A percentile compares a stretch with the other conserved stretches of the same genome.
Evolutionary conservation across 257 asterid species (phyloP).

Genomic region (Vinca minor): DNA sequence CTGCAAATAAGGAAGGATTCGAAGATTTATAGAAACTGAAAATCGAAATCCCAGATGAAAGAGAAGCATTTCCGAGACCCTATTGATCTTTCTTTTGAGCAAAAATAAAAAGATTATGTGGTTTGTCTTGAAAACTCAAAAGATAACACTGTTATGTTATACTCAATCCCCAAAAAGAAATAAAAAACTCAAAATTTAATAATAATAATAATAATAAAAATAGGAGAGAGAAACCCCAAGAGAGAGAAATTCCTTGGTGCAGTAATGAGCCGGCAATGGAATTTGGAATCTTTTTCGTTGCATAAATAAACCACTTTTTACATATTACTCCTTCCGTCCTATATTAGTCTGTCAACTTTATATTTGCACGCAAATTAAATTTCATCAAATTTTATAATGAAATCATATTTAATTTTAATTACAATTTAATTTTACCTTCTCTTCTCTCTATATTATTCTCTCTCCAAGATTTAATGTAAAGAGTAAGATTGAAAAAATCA

Average conservation of each 20-base stretch:
- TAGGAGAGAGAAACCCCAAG: background rate
- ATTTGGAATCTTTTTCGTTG: background rate
- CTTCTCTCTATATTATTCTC: too few relatives aligned
- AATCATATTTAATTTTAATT: too few relatives aligned
- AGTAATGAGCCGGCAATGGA: constrained; percentile 8
- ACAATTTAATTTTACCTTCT: too few relatives aligned
- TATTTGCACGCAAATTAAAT: too few relatives aligned
- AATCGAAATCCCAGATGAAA: constrained; percentile 17
- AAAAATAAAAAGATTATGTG: constrained; percentile 4
- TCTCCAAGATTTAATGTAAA: too few relatives aligned
- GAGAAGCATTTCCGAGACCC: constrained; percentile 24
- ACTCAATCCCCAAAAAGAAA: background rate
- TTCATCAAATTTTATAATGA: too few relatives aligned
- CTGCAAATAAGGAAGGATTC: background rate
- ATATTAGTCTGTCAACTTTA: too few relatives aligned
- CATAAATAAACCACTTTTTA: too few relatives aligned
- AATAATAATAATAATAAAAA: background rate
- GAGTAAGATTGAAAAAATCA: too few relatives aligned
- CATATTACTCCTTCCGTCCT: too few relatives aligned
- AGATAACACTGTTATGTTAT: background rate
- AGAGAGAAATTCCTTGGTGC: background rate
- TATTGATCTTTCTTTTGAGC: too few relatives aligned
- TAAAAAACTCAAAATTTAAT: background rate
- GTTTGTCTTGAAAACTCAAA: background rate
- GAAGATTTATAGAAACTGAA: constrained; percentile 7